Evolutionary conservation across 2,329 filamentous ascomycete species (phyloP).

Genomic region (Sporothrix phasma): DNA sequence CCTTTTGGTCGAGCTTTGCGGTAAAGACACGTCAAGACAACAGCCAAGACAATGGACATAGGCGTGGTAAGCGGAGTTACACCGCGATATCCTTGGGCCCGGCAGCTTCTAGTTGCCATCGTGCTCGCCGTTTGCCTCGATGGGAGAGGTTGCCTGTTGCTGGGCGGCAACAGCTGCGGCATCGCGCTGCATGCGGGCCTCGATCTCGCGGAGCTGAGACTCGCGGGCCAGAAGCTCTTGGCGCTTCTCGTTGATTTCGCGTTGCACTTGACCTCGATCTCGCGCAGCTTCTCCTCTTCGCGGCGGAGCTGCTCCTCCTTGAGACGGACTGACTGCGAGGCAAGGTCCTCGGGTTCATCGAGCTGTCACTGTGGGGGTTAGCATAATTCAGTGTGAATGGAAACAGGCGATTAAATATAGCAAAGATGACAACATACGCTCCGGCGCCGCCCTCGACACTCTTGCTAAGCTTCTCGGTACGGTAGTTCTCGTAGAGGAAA

Average conservation of each 20-base stretch:
- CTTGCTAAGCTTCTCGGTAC: conserved; percentile 99
- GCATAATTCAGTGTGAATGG: background rate
- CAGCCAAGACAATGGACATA: background rate
- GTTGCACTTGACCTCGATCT: conserved; percentile 99
- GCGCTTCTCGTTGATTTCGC: conserved; percentile 99
- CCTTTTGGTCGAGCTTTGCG: conserved; percentile 9
- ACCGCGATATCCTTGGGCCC: conserved; percentile 14
- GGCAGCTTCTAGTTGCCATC: conserved; percentile 36
- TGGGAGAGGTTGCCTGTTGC: conserved; percentile 23
- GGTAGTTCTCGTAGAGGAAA: conserved; percentile 99
- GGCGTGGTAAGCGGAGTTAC: background rate
- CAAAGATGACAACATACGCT: conserved; percentile 55
- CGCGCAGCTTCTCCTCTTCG: conserved; percentile 98
- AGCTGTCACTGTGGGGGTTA: conserved; percentile 52
- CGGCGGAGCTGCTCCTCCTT: conserved; percentile 99
- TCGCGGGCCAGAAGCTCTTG: conserved; percentile 96
- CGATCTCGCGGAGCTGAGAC: conserved; percentile 97
- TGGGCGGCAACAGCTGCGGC: conserved; percentile 44
- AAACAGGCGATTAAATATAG: background rate
- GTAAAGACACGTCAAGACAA: no score
- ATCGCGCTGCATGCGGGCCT: conserved; percentile 92
- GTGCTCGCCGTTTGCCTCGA: conserved; percentile 47
- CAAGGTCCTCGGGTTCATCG: conserved; percentile 95
- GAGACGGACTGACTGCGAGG: conserved; percentile 91
- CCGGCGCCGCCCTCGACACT: conserved; percentile 84